Conservation (phyloP, 768 basidiomycete genomes). For the Podaxis sp. region DNA sequence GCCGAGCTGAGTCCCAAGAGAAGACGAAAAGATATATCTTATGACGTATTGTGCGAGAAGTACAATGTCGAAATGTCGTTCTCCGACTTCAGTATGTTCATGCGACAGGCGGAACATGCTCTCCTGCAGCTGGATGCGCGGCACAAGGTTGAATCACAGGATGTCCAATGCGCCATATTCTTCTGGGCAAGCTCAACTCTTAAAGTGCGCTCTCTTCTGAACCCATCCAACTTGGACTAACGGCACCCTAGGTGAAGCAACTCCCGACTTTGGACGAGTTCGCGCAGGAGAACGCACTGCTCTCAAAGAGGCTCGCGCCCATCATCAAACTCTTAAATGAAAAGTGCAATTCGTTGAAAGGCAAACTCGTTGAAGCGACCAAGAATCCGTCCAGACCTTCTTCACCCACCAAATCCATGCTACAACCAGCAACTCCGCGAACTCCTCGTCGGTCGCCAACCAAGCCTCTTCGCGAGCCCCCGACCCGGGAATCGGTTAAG, state of each 20-base stretch:
- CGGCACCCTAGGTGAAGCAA: background rate
- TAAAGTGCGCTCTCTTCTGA: background rate
- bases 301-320: slow-evolving; percentile 6
- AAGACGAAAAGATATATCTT: background rate
- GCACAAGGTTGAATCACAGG: background rate
- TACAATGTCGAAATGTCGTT: slow-evolving; percentile 2
- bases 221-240: background rate
- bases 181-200: slow-evolving; percentile 5
- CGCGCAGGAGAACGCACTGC: slow-evolving; percentile 9
- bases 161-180: background rate
- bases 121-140: slow-evolving; percentile 3
- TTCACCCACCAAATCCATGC: slow-evolving; percentile 4
- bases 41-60: slow-evolving; percentile 5
- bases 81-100: background rate
- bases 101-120: slow-evolving; percentile 4
- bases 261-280: slow-evolving; percentile 10
- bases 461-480: slow-evolving; percentile 13
- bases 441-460: slow-evolving; percentile 9
- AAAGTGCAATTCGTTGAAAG: slow-evolving; percentile 12
- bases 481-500: slow-evolving; percentile 11
- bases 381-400: slow-evolving; percentile 2
- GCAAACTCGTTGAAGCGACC: slow-evolving; percentile 10
- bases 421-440: background rate
- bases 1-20: background rate
- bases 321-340: slow-evolving; percentile 11